Conservation (phyloP, 768 basidiomycete species). For the Russula emetica region DNA sequence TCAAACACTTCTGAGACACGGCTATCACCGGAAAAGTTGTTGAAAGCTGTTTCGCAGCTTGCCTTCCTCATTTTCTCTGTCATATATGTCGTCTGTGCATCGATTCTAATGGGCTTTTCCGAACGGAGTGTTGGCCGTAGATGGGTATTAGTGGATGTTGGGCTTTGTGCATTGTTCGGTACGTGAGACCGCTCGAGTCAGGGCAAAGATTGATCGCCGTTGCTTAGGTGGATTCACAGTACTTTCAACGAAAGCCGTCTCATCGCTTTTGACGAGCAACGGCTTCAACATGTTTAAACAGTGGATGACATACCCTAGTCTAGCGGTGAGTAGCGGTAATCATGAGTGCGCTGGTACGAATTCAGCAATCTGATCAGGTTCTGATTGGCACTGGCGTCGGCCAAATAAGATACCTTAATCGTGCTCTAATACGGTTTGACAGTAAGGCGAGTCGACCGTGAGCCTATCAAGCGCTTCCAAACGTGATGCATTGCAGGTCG, state of each 20-base stretch:
- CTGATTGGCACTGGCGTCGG: conserved; percentile 68
- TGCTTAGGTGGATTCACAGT: conserved; percentile 82
- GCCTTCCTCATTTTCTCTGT: conserved; percentile 74
- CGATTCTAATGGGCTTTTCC: conserved; percentile 63
- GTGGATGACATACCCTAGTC: conserved; percentile 79
- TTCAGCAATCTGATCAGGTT: conserved; percentile 42
- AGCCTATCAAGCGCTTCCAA: background rate
- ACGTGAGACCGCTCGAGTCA: conserved; percentile 23
- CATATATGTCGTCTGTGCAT: conserved; percentile 53
- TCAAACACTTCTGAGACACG: conserved; percentile 66
- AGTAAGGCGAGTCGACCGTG: conserved; percentile 56
- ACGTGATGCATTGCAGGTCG: conserved; percentile 48
- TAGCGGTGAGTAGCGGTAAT: conserved; percentile 49
- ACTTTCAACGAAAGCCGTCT: conserved; percentile 87
- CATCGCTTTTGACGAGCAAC: conserved; percentile 74
- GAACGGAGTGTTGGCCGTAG: conserved; percentile 56
- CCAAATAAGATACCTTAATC: conserved; percentile 80
- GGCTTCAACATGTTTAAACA: conserved; percentile 72
- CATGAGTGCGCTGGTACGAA: background rate
- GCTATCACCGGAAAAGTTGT: conserved; percentile 61
- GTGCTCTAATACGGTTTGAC: conserved; percentile 90
- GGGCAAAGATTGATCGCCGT: background rate
- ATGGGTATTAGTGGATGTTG: conserved; percentile 82
- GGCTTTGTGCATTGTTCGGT: conserved; percentile 84
- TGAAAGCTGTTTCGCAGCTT: conserved; percentile 63